Evolutionary conservation across 106 monocot species (phyloP), one percentile per base, ranked within the genome.

Genomic region (Xerophyta viscosa): DNA sequence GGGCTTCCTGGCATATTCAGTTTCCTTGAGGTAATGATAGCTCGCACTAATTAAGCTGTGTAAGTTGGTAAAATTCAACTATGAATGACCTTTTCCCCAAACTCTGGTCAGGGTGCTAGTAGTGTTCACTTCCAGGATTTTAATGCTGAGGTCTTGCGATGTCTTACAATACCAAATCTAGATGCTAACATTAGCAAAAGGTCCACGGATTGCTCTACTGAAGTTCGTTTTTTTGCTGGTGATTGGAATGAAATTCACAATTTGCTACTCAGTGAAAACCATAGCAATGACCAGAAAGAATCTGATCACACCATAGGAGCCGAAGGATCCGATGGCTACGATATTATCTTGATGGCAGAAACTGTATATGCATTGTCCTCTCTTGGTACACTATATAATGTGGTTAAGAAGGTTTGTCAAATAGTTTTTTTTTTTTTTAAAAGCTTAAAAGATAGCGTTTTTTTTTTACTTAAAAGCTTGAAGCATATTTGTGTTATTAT

Each of bases 301-400:
- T 22, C 51, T 29, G 36, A 47, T 2, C 36, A 5, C n/a, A 24
- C 1, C 9, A 30, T 39, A 41, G 46, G 19, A 24, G 30, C 26
- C 30, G 72, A 53, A 8, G 29, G 0, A 12, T 60, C 14, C 72
- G 71, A 46, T 48, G 79, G 79, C 44, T 96, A 96, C 69, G 85
- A 86, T 79, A 48, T 89, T 24, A 85, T 96, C 47, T 74, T 96
- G 68, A 96, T 88, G 88, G 81, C 96, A 31, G 96, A 96, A 67
- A 96, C 89, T 33, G 65, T 96, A 1, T 96, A 96, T 57, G 67
- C 68, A 29, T 28, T 79, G 20, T 73, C 78, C 23, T 89, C 88
- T 2, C 67, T 86, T 22, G 33, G 54, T 2, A 68, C 50, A 65
- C 77, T 96, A 24, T 89, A 89, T 63, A 41, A 48, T 29, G 82